A percentile compares a stretch with the other conserved stretches of the same genome.
These are phyloP conservation scores for Fonsecaea nubica DNA, from an alignment of 2,329 filamentous ascomycete species.

Conservation along the genomic window DNA sequence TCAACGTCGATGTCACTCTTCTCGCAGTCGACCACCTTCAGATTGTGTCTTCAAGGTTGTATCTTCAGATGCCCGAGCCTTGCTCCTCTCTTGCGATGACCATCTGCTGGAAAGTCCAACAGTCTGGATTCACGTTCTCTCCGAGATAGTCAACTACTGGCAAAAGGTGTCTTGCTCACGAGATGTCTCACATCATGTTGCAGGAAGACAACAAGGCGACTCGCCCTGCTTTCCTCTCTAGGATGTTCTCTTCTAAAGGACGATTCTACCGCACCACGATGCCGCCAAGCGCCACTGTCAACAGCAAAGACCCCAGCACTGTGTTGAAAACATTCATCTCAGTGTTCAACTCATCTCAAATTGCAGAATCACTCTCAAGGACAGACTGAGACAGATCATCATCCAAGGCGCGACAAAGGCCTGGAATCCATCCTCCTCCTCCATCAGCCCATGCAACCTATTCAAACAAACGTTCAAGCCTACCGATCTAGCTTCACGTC, in stretches of 20 bases:
- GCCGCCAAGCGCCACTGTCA: neutral
- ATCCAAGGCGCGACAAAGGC: slow-evolving; percentile 10
- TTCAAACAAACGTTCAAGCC: slow-evolving; percentile 12
- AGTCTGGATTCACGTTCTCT: neutral
- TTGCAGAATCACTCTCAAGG: slow-evolving; percentile 12
- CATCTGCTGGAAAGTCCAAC: neutral
- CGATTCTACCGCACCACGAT: slow-evolving; percentile 10
- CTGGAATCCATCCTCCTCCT: slow-evolving; percentile 5
- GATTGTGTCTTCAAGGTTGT: neutral
- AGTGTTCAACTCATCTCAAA: slow-evolving; percentile 10
- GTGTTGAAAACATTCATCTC: slow-evolving; percentile 7
- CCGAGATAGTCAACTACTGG: neutral
- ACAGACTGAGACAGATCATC: slow-evolving; percentile 19
- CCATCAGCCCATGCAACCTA: slow-evolving; percentile 2
- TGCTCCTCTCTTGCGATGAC: neutral
- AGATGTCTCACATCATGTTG: neutral
- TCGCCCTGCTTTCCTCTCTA: slow-evolving; percentile 8
- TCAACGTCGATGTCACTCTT: neutral
- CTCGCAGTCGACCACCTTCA: neutral
- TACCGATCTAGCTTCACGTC: neutral
- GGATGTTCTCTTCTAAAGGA: neutral
- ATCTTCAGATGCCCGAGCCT: neutral
- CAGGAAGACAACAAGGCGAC: neutral
- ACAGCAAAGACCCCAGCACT: neutral
- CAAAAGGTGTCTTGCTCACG: neutral